Base-by-base conservation (phyloP, 2,329 filamentous ascomycete species). In the Pestalotiopsis sp. region DNA sequence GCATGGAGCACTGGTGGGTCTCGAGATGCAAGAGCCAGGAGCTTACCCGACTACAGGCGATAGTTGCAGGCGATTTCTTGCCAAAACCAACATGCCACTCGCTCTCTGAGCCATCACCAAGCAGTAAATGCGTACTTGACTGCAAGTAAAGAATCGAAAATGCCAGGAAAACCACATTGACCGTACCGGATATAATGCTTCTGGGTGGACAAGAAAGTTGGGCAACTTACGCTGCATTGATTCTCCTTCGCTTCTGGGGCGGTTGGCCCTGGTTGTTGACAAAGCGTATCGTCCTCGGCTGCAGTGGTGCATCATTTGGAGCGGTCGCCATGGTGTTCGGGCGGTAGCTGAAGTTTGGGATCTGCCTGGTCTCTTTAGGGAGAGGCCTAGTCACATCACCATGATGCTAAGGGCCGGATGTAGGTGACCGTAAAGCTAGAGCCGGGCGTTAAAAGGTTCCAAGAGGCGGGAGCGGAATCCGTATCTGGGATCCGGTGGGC, bases 201-300 rank as follows among this genome's bases (percentile, higher is more conserved):
- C 30, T 35, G 30, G 2, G 30, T 9, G 22, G 17, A 22, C 40
- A 48, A n/a, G 40, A n/a, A n/a, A n/a, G 20, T n/a, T 52, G 30
- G 7, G 7, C 44, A 52, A 52, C 89, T 79, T 85, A 92, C 88
- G 92, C 92, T 75, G 92, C 91, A 80, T 91, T 93, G 75, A 95
- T 92, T 74, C 92, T 86, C 76, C 92, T 87, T 73, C 92, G 85
- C 80, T 94, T 95, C 30, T 91, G 91, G 70, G 92, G 92, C 62
- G 92, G 92, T 71, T 93, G 91, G 70, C 92, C 92, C 80, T 94
- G 91, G 75, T 91, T 94, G 71, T 93, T 92, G 73, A 95, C 92
- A 78, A 94, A 95, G 73, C 92, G 91, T 72, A 93, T 92, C 77
- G 87, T 85, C 78, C 87, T 89, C 67, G 81, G 85, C 59, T 82